Base-by-base conservation (phyloP, 768 basidiomycete genomes). In the Sporobolomyces phaffii region DNA sequence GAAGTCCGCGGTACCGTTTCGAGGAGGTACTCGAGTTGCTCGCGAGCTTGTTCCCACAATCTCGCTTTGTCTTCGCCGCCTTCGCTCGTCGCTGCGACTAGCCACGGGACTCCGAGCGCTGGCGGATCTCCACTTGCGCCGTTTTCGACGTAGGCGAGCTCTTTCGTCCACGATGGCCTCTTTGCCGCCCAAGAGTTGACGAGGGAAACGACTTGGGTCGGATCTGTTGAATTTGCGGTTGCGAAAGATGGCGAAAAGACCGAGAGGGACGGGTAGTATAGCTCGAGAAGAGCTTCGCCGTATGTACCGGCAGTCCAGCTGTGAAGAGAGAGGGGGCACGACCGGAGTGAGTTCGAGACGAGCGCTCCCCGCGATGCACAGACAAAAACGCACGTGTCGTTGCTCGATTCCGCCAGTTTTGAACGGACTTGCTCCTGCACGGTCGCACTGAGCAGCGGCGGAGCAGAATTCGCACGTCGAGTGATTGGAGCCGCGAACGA, bases 61-160 rank as follows among this genome's bases (percentile, higher is more conserved):
- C 77, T 75, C 40, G 90, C 80, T 28, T 89, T 84, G 0, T 86
- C 82, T 36, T 87, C 81, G 3, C 88, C 89, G n/a, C 81, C 50
- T 85, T 45, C 38, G 34, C 29, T 40, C 56, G 44, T 31, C 10
- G 59, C 53, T 15, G 69, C 61, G 15, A 66, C 61, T 13, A 71
- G 43, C 69, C 69, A 71, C 0, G 52, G 61, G 2, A 65, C 70
- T 1, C 73, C 71, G 18, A 74, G 53, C 29, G 72, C 71, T 0
- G 90, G 84, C 0, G 91, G 90, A 74, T 94, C 91, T 0, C 81
- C 69, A 13, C 51, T 85, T 0, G 85, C 88, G 20, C 87, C 85
- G 44, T 82, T 80, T 34, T 85, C 84, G 47, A 83, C 64, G 40
- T 63, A 72, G 9, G 85, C 77, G 22, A 91, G 79, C 1, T 86